Evolutionary conservation across 2,329 filamentous ascomycete genomes (phyloP).

Genomic region (Penicillium sp.): DNA sequence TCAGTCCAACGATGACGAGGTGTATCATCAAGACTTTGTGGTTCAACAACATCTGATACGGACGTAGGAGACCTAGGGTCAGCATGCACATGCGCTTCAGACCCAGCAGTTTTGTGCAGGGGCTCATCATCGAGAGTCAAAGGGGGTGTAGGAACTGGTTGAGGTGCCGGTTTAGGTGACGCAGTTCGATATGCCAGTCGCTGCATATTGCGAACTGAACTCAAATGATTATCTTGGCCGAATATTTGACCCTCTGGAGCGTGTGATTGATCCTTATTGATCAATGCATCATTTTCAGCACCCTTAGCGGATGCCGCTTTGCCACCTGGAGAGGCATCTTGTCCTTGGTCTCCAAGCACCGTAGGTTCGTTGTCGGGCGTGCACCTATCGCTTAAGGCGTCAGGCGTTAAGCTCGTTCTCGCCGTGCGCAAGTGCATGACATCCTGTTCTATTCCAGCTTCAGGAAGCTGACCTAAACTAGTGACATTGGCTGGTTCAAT

Average conservation of each 20-base stretch:
- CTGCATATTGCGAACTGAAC: not conserved
- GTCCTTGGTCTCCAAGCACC: not conserved
- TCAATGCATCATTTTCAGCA: not conserved
- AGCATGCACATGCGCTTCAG: not conserved
- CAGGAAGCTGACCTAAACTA: not conserved
- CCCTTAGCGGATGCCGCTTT: not conserved
- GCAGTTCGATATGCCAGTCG: slow-evolving; percentile 9
- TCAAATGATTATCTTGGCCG: not conserved
- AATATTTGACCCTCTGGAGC: not conserved
- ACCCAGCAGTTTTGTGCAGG: not conserved
- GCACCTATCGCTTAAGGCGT: not conserved
- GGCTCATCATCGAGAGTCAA: slow-evolving; percentile 9
- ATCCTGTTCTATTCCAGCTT: not conserved
- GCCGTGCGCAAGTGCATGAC: not conserved
- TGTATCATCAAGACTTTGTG: not conserved
- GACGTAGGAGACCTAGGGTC: not conserved
- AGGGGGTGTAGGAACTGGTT: slow-evolving; percentile 9
- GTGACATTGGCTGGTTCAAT: not conserved
- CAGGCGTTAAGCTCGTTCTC: not conserved
- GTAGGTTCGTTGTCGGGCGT: not conserved
- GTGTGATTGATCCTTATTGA: not conserved
- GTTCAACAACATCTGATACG: not conserved
- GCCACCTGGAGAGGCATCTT: not conserved
- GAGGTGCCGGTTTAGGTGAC: not conserved
- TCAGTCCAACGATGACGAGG: slow-evolving; percentile 9